These are phyloP conservation scores for Globisporangium uncinulatum DNA, from an alignment of 352 stramenopile genomes.

Conservation along the genomic window DNA sequence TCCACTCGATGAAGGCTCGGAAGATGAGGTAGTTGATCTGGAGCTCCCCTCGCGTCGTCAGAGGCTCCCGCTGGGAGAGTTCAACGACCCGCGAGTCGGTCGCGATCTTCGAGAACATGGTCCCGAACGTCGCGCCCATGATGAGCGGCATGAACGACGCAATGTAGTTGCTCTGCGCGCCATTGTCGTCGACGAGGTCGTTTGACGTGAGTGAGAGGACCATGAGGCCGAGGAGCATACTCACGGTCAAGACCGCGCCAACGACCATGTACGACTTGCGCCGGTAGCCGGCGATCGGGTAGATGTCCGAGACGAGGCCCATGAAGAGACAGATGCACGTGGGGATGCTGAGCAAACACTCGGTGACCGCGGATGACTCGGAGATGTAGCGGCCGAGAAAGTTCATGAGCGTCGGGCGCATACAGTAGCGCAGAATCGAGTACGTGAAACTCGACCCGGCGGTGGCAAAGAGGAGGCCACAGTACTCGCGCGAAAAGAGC, in stretches of 20 bases:
- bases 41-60: slow-evolving; percentile 53
- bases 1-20: slow-evolving; percentile 40
- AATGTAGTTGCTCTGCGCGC: slow-evolving; percentile 13
- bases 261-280: slow-evolving; percentile 90
- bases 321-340: slow-evolving; percentile 85
- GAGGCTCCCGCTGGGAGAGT: slow-evolving; percentile 69
- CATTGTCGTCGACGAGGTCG: slow-evolving; percentile 13
- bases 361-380: slow-evolving; percentile 48
- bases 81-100: slow-evolving; percentile 80
- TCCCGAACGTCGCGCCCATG: slow-evolving; percentile 72
- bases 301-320: slow-evolving; percentile 82
- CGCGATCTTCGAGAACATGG: slow-evolving; percentile 82
- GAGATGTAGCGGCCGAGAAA: slow-evolving; percentile 44
- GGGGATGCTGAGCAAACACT: slow-evolving; percentile 81
- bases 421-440: slow-evolving; percentile 55
- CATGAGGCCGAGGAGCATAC: slow-evolving; percentile 42
- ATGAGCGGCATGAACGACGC: slow-evolving; percentile 50
- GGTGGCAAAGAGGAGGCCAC: slow-evolving; percentile 49
- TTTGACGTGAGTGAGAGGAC: slow-evolving; percentile 40
- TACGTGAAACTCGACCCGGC: slow-evolving; percentile 52
- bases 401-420: slow-evolving; percentile 66
- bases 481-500: slow-evolving; percentile 57
- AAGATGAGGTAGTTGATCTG: slow-evolving; percentile 81
- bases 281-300: slow-evolving; percentile 81
- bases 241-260: slow-evolving; percentile 51